These are phyloP conservation scores for Groenewaldozyma sp. DNA, from an alignment of 1,139 yeast genomes.

Conservation along the genomic window DNA sequence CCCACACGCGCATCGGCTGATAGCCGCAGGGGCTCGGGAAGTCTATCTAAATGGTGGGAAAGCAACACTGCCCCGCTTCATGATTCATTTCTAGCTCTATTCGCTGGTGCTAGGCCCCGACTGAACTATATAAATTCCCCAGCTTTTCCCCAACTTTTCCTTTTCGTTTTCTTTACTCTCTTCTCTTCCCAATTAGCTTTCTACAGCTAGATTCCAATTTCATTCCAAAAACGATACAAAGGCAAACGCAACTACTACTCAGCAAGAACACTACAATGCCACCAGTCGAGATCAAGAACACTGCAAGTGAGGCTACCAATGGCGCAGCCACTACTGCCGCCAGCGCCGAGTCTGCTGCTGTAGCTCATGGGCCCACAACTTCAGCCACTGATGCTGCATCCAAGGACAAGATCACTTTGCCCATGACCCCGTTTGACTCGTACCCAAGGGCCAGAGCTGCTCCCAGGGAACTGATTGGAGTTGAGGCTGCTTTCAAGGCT, in stretches of 20 bases:
- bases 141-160: neutral
- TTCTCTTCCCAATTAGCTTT: neutral
- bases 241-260: neutral
- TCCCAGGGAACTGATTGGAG: slow-evolving; percentile 22
- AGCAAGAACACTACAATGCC: neutral
- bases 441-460: slow-evolving; percentile 20
- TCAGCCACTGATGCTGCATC: neutral
- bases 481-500: slow-evolving; percentile 24
- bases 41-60: too few species aligned
- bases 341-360: neutral
- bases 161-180: neutral
- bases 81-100: neutral
- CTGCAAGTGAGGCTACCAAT: neutral
- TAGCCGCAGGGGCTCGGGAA: too few species aligned
- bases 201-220: too few species aligned
- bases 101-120: neutral
- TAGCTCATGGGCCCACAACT: neutral
- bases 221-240: too few species aligned
- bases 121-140: neutral
- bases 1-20: neutral
- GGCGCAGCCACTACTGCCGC: neutral
- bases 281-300: neutral
- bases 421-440: slow-evolving; percentile 16
- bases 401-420: slow-evolving; percentile 10
- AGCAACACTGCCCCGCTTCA: too few species aligned